Evolutionary conservation across 164 flowering plant species (phyloP), one percentile per base, ranked within the genome.

Genomic region (Euptelea pleiosperma): DNA sequence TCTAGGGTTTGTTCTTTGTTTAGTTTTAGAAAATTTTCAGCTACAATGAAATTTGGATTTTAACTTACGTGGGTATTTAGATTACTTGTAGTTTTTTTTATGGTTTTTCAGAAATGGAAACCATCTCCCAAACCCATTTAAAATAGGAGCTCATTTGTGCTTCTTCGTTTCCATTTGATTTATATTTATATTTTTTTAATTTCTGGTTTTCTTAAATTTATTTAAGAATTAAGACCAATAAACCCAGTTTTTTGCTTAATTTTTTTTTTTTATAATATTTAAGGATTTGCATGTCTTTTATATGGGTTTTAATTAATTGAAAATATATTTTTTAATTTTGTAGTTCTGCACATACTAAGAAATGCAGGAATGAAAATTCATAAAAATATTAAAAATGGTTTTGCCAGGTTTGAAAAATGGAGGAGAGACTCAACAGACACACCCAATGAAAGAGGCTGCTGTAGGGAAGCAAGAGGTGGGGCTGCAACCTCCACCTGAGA

Each of bases 401-500:
- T 33, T 60, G 46, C 22, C 58, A 70, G 73, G 50, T 53, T 16
- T 34, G 37, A 49, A 36, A 14, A 50, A 18, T 39, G 65, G 49
- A 29, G 61, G 59, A n/a, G 47, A 49, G 35, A 14, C 19, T 46
- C 8, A 44, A 28, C 58, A 50, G 33, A 29, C 21, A 52, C 57
- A 22, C 3, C 31, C 35, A 59, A 52, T 44, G 39, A 59, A 34
- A 52, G 42, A 58, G 39, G 56, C 24, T 49, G 72, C 8, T 36
- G 42, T 39, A 34, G 62, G 35, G 58, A 52, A 60, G 53, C 60
- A 61, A 19, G 73, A 63, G 18, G 28, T 39, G 22, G 55, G 65
- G 7, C 58, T 49, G 21, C 72, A 59, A 36, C 62, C 59, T 53
- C 58, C 76, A 54, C 31, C 74, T 41, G 78, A 73, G 33, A 61